These are phyloP conservation scores for Cucurbita argyrosperma DNA, from an alignment of 306 rosid species.

Conservation along the genomic window DNA sequence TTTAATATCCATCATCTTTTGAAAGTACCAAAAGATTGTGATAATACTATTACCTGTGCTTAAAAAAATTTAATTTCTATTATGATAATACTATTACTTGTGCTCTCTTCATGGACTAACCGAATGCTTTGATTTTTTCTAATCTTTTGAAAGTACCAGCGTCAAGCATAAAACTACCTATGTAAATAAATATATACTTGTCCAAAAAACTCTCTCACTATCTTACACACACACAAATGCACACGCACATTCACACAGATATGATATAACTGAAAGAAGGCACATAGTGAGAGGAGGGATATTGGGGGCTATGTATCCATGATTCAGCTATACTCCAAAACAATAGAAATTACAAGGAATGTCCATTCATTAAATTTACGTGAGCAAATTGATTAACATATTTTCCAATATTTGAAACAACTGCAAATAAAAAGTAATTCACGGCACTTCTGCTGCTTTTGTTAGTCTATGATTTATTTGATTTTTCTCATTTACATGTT, in stretches of 20 bases:
- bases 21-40: background rate
- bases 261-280: background rate
- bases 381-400: background rate
- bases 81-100: background rate
- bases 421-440: background rate
- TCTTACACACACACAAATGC: background rate
- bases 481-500: background rate
- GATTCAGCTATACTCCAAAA: background rate
- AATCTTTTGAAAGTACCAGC: background rate
- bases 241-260: background rate
- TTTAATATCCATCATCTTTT: background rate
- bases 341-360: background rate
- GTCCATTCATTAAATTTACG: background rate
- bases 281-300: background rate
- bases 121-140: background rate
- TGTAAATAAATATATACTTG: background rate
- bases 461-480: background rate
- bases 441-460: background rate
- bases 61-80: background rate
- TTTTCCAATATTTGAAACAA: background rate
- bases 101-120: background rate
- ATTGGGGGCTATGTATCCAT: background rate
- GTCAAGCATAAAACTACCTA: background rate
- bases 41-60: background rate
- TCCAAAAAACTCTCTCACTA: background rate